Evolutionary conservation across 148 eudicot genomes (phyloP).

Genomic region (Silene latifolia): DNA sequence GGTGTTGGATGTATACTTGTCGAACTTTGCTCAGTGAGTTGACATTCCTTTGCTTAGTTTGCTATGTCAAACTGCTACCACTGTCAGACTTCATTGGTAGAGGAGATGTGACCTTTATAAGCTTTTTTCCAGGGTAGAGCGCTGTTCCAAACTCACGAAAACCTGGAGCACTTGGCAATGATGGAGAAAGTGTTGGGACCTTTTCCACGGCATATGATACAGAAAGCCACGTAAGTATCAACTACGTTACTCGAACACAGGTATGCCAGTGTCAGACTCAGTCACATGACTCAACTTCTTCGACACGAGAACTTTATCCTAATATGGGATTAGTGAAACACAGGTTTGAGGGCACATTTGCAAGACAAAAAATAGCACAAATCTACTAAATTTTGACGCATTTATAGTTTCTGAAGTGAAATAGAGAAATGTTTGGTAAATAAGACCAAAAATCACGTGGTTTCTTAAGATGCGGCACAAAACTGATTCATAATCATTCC

Average conservation of each 20-base stretch:
- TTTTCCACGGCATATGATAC: slow-evolving; percentile 65
- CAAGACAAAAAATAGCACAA: no score
- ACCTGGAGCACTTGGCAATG: slow-evolving; percentile 89
- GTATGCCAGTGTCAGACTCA: no score
- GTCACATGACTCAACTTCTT: no score
- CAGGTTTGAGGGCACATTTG: no score
- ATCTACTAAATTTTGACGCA: no score
- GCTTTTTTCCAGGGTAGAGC: slow-evolving; percentile 60
- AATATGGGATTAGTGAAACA: no score
- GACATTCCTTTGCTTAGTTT: neutral
- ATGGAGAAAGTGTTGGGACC: slow-evolving; percentile 89
- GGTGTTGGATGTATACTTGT: slow-evolving; percentile 82
- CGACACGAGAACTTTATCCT: no score
- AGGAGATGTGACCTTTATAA: slow-evolving; percentile 1
- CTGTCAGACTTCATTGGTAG: neutral
- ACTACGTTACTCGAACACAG: neutral
- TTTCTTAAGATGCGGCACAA: neutral
- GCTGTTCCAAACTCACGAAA: slow-evolving; percentile 82
- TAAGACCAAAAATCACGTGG: neutral
- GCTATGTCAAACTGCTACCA: slow-evolving; percentile 6
- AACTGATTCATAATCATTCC: neutral
- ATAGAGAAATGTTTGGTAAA: no score
- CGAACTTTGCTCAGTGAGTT: slow-evolving; percentile 73
- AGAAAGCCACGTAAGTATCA: slow-evolving; percentile 54
- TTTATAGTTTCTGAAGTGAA: no score